Evolutionary conservation across 2,329 filamentous ascomycete species (phyloP).

Genomic region (Aspergillus texensis): DNA sequence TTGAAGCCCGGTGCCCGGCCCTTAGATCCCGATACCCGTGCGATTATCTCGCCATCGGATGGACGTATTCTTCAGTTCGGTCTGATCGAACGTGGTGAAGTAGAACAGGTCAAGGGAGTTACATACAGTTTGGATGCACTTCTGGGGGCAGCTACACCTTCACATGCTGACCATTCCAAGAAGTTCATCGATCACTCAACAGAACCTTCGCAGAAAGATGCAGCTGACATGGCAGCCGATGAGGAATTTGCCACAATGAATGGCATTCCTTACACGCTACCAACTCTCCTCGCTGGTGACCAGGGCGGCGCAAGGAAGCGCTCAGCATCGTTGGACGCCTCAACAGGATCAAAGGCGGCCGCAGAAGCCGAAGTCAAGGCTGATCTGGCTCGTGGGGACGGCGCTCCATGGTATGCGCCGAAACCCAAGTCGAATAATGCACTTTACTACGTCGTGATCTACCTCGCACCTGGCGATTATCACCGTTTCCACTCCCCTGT

Average conservation of each 20-base stretch:
- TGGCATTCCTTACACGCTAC: constrained; percentile 92
- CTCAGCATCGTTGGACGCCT: constrained; percentile 70
- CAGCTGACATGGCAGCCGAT: constrained; percentile 72
- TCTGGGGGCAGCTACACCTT: constrained; percentile 65
- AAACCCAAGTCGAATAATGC: constrained; percentile 64
- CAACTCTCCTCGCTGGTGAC: constrained; percentile 77
- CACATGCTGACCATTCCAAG: constrained; percentile 42
- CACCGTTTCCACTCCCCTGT: constrained; percentile 96
- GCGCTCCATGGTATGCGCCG: constrained; percentile 69
- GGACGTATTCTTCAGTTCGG: constrained; percentile 91
- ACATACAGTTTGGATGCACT: constrained; percentile 95
- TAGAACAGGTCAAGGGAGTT: constrained; percentile 98
- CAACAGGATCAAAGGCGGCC: constrained; percentile 65
- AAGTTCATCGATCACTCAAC: constrained; percentile 36
- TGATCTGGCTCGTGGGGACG: constrained; percentile 73
- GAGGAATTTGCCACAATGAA: constrained; percentile 95
- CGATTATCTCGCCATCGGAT: constrained; percentile 85
- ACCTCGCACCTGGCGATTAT: constrained; percentile 96
- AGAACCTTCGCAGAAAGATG: constrained; percentile 46
- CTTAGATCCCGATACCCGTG: constrained; percentile 77
- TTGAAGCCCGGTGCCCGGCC: constrained; percentile 87
- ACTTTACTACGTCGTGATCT: constrained; percentile 92
- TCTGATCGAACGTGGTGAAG: constrained; percentile 86
- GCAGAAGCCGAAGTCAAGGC: constrained; percentile 82
- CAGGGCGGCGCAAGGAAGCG: constrained; percentile 47